Base-by-base conservation (phyloP, 345 rosid species). In the Erodium maritimum region DNA sequence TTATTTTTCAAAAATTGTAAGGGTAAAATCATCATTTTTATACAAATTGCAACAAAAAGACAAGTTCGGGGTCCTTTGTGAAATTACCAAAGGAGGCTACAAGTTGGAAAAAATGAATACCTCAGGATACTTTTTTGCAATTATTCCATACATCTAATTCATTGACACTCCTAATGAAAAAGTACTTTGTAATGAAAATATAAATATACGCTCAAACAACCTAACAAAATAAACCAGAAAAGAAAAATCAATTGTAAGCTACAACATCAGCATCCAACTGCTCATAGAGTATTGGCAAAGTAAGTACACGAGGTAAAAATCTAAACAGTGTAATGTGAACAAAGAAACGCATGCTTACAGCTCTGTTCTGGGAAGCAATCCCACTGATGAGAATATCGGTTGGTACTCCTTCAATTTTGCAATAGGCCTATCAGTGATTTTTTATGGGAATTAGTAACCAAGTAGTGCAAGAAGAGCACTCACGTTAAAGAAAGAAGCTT, bases 401-500 rank as follows among this genome's bases (percentile, higher is more conserved):
- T 45, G 86, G 79, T 6, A 91, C 82, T 63, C 93, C 90, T n/a
- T 91, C 93, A 65, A 91, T 80, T 79, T 82, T 91, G 84, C 98
- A 88, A 61, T 91, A 91, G 16, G 96, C 98, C 98, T 91, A 57
- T 37, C 55, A 69, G 61, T 46, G 51, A 20, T 56, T 16, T 7
- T 42, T 42, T 11, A 42, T 25, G 19, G 23, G 10, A 18, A 51
- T 19, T 19, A 55, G 4, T 19, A 54, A 24, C 25, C 42, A 53
- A 57, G 20, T 50, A 21, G 23, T 1, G 20, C 34, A 45, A 19
- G 5, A 46, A n/a, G 6, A 56, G 17, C 18, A 58, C 5, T 12
- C 8, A 5, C 19, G 55, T 42, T 7, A 53, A 55, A 58, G 11
- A 46, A n/a, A 20, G 23, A 58, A 17, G 29, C 11, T 55, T 55